Evolutionary conservation across 106 monocot species (phyloP).

Genomic region (Amphibolis antarctica): DNA sequence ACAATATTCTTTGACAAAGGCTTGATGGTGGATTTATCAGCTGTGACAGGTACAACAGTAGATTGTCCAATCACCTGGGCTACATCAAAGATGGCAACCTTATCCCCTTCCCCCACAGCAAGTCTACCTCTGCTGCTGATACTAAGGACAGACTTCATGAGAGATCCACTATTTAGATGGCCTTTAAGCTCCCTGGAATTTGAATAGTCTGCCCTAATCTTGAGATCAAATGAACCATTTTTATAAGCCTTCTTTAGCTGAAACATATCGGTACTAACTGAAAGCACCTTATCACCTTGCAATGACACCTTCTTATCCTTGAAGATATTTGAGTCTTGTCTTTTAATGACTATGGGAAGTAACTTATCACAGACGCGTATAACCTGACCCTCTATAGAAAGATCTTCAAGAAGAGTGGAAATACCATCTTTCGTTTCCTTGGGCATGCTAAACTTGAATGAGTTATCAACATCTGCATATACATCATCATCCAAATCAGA

Average conservation of each 20-base stretch:
- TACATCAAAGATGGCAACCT: slow-evolving; percentile 87
- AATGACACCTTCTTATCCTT: slow-evolving; percentile 67
- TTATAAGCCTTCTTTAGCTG: slow-evolving; percentile 84
- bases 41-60: slow-evolving; percentile 44
- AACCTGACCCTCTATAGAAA: slow-evolving; percentile 48
- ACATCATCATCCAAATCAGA: slow-evolving; percentile 88
- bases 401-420: slow-evolving; percentile 40
- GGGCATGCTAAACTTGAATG: slow-evolving; percentile 50
- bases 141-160: slow-evolving; percentile 75
- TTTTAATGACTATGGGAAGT: slow-evolving; percentile 35
- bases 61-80: slow-evolving; percentile 89
- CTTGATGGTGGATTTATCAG: slow-evolving; percentile 84
- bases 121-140: slow-evolving; percentile 71
- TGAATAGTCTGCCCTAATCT: slow-evolving; percentile 93
- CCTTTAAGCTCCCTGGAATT: slow-evolving; percentile 83
- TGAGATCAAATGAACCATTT: slow-evolving; percentile 88
- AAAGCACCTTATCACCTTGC: slow-evolving; percentile 47
- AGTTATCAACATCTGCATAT: slow-evolving; percentile 41
- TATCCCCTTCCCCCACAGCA: slow-evolving; percentile 97
- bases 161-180: slow-evolving; percentile 60
- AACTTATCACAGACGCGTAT: slow-evolving; percentile 66
- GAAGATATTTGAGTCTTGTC: slow-evolving; percentile 45
- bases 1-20: slow-evolving; percentile 84
- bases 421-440: slow-evolving; percentile 48
- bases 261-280: slow-evolving; percentile 49